These are phyloP conservation scores for Fragaria nilgerrensis DNA, from an alignment of 306 rosid species.

Conservation along the genomic window DNA sequence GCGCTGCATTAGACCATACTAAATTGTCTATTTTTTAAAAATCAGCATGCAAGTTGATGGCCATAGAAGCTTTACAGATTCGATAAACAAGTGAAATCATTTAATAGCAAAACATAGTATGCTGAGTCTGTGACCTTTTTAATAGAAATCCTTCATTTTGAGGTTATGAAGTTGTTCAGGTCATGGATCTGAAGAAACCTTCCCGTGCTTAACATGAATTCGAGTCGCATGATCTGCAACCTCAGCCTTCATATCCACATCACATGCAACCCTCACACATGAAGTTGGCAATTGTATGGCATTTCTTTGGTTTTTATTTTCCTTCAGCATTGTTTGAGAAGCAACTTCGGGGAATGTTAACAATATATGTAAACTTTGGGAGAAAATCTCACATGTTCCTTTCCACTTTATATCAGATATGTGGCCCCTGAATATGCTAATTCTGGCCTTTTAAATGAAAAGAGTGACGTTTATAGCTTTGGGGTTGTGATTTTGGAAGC, in stretches of 20 bases:
- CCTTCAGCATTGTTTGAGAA: neutral
- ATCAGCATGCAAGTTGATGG: neutral
- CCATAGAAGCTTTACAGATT: neutral
- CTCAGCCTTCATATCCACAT: neutral
- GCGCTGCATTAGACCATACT: neutral
- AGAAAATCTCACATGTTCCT: constrained; percentile 20
- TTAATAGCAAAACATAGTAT: neutral
- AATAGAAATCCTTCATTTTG: neutral
- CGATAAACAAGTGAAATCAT: neutral
- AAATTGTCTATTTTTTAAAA: neutral
- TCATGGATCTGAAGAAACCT: constrained; percentile 1
- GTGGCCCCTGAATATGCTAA: constrained; percentile 98
- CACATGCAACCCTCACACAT: neutral
- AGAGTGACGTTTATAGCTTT: constrained; percentile 86
- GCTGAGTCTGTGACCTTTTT: neutral
- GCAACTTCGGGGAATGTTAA: neutral
- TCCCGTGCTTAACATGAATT: constrained; percentile 9
- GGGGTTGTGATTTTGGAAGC: constrained; percentile 82
- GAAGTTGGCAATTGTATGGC: neutral
- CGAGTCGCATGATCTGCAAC: neutral
- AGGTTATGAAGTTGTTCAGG: neutral
- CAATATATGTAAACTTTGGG: neutral
- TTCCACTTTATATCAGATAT: constrained; percentile 49
- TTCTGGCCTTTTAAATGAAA: constrained; percentile 86
- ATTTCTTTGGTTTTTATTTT: neutral